A percentile compares a stretch with the other conserved stretches of the same genome.
Evolutionary conservation across 1,139 yeast genomes (phyloP).

Genomic region (Taiozyma sp.): DNA sequence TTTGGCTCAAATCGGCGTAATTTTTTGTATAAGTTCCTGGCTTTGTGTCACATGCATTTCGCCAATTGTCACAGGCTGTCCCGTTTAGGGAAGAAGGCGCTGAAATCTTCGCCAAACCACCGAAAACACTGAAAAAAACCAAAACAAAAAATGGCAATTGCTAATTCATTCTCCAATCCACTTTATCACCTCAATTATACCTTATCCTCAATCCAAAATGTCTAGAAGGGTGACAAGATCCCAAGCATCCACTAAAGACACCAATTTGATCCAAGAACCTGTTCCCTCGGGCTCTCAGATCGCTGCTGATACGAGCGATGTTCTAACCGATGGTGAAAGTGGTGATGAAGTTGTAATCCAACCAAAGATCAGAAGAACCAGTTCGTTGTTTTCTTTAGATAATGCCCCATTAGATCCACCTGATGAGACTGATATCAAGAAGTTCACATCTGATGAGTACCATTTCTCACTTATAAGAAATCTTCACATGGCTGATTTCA

Average conservation of each 20-base stretch:
- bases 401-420: conserved; percentile 43
- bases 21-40: no score
- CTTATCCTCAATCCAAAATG: background rate
- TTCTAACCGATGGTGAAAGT: conserved; percentile 10
- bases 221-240: background rate
- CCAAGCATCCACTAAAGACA: background rate
- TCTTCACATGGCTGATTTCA: conserved; percentile 92
- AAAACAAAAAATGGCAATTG: background rate
- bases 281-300: background rate
- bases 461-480: conserved; percentile 74
- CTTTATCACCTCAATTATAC: background rate
- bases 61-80: background rate
- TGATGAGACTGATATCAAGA: conserved; percentile 68
- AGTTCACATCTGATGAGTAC: conserved; percentile 72
- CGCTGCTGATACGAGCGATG: background rate
- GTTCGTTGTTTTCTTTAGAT: conserved; percentile 33
- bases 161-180: background rate
- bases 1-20: no score
- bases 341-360: conserved; percentile 14
- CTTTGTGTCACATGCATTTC: background rate
- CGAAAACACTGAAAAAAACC: background rate
- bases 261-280: background rate
- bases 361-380: conserved; percentile 29
- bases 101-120: background rate
- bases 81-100: background rate